These are phyloP conservation scores for Pseudotulostoma volvatum DNA, from an alignment of 495 filamentous ascomycete species.

Conservation along the genomic window DNA sequence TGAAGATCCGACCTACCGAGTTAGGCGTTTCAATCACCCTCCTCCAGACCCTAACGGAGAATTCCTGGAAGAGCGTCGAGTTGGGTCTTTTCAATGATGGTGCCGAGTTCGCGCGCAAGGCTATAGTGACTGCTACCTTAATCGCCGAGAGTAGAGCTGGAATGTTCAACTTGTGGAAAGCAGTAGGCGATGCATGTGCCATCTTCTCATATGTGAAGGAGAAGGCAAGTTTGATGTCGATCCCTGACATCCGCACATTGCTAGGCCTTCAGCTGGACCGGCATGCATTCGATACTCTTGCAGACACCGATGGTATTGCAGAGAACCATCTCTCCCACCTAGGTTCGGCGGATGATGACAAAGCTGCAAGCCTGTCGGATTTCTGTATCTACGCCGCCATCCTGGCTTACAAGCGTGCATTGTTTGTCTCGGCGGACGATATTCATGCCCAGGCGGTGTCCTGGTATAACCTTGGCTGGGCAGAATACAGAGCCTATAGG, in stretches of 20 bases:
- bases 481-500: constrained; percentile 65
- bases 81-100: constrained; percentile 72
- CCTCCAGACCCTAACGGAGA: constrained; percentile 73
- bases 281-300: constrained; percentile 41
- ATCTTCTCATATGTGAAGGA: constrained; percentile 64
- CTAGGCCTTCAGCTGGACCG: constrained; percentile 34
- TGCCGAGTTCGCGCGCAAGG: constrained; percentile 44
- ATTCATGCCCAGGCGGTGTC: constrained; percentile 84
- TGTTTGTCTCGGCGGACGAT: constrained; percentile 56
- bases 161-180: constrained; percentile 92
- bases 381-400: constrained; percentile 50
- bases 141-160: constrained; percentile 37
- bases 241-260: constrained; percentile 34
- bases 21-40: constrained; percentile 75
- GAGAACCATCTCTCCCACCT: constrained; percentile 16
- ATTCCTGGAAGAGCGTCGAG: constrained; percentile 57
- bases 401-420: constrained; percentile 71
- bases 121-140: constrained; percentile 35
- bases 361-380: constrained; percentile 17
- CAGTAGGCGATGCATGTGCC: constrained; percentile 74
- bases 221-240: constrained; percentile 41
- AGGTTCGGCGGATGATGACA: constrained; percentile 17
- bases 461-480: constrained; percentile 93
- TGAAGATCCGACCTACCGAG: constrained; percentile 48
- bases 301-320: constrained; percentile 56